Conservation (phyloP, 306 rosid genomes). For the Dicorynia guianensis region DNA sequence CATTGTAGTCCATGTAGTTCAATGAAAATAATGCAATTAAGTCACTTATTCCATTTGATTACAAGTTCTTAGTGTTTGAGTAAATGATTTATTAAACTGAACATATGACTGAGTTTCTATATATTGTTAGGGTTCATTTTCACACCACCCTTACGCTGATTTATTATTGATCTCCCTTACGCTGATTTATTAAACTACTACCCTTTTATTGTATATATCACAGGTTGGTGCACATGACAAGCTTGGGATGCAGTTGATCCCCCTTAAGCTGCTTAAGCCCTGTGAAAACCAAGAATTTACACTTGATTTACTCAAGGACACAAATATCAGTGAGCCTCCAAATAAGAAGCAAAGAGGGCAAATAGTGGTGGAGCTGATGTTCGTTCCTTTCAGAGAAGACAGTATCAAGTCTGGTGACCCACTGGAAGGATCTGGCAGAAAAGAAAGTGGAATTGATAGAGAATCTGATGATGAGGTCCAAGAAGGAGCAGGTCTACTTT, state of each 20-base stretch:
- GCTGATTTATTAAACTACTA: no score
- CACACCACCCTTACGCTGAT: no score
- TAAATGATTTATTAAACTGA: not conserved
- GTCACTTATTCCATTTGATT: not conserved
- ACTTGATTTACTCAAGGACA: constrained; percentile 82
- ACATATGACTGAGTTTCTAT: not conserved
- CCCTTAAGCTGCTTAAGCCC: constrained; percentile 71
- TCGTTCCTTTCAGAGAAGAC: constrained; percentile 79
- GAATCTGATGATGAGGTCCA: constrained; percentile 54
- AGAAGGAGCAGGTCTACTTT: constrained; percentile 81
- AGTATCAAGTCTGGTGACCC: constrained; percentile 54
- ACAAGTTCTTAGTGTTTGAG: not conserved
- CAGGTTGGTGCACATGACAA: constrained; percentile 89
- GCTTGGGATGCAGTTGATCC: constrained; percentile 88
- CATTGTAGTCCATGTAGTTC: not conserved
- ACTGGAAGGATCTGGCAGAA: constrained; percentile 42
- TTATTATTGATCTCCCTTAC: no score
- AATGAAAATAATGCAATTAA: not conserved
- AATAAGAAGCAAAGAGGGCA: constrained; percentile 73
- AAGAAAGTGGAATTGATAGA: constrained; percentile 50
- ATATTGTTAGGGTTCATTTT: constrained; percentile 1
- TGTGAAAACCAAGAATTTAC: constrained; percentile 63
- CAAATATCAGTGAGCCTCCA: constrained; percentile 64
- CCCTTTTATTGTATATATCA: constrained; percentile 16
- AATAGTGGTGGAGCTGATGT: constrained; percentile 72